Evolutionary conservation across 306 rosid genomes (phyloP), one percentile per base, ranked within the genome.

Genomic region (Bauhinia variegata): DNA sequence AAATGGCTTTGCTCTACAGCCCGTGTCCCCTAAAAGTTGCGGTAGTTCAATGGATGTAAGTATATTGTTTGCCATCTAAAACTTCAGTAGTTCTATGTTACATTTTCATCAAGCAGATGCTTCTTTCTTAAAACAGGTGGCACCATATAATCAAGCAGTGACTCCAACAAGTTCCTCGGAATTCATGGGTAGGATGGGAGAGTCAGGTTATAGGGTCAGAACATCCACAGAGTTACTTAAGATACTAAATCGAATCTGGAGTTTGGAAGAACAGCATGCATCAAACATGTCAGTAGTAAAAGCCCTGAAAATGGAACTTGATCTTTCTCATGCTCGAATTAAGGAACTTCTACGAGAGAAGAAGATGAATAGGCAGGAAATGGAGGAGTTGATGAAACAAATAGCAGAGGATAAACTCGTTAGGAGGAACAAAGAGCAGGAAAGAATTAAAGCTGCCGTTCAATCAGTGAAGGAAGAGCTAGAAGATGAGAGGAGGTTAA

Each of bases 201-300:
- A 82, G 44, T 69, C 89, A 34, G 76, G 79, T 37, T 39, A 36
- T 67, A 33, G 68, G 58, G 64, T 63, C 17, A 64, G 73, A 70
- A 88, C 89, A 2, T 82, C 92, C 17, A 65, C 75, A 33, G 84
- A 86, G 75, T 74, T 88, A 57, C 79, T 84, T 41, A 88, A 70
- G 74, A 78, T 84, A 42, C 83, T 91, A n/a, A 82, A 88, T 66
- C 83, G 83, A 15, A 82, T 91, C 58, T 84, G 87, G 86, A 79
- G 86, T 64, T 85, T 86, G 41, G 96, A 91, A 81, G 96, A 91
- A 52, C 86, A 86, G 9, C 86, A 84, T 13, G 78, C 80, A 31
- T 84, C 89, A 17, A 84, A 76, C 66, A 51, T 54, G 3, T 77
- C 91, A 6, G 52, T 55, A 53, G 79, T 84, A 67, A 82, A 72